phyloP scores from a whole-genome alignment of 805 yeast genomes.

The Metschnikowia orientalis region DNA sequence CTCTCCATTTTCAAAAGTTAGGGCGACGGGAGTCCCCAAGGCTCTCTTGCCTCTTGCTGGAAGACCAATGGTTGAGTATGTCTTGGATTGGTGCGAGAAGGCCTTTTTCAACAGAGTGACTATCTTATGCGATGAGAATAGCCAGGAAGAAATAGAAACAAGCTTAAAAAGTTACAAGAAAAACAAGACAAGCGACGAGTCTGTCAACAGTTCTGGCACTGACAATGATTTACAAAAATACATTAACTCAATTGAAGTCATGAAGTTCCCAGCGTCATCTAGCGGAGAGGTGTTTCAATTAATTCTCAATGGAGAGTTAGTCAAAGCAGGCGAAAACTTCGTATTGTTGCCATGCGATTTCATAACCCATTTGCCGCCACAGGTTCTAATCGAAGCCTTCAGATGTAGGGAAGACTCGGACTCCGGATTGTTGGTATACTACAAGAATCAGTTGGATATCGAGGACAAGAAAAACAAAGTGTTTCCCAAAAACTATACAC shows the following conservation, averaged over 20 bases:
- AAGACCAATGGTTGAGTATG: slow-evolving; percentile 81
- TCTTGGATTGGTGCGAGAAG: slow-evolving; percentile 86
- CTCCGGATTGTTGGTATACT: slow-evolving; percentile 71
- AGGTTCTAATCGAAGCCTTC: slow-evolving; percentile 77
- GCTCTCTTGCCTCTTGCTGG: slow-evolving; percentile 89
- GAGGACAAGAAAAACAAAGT: slow-evolving; percentile 65
- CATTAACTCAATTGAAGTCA: slow-evolving; percentile 22
- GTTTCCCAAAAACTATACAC: slow-evolving; percentile 62
- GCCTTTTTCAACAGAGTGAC: slow-evolving; percentile 73
- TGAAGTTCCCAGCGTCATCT: slow-evolving; percentile 21
- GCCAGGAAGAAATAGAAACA: slow-evolving; percentile 42
- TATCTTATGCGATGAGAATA: slow-evolving; percentile 52
- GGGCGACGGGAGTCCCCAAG: slow-evolving; percentile 68
- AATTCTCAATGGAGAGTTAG: slow-evolving; percentile 39
- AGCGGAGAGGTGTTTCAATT: slow-evolving; percentile 62
- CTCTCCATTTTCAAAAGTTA: slow-evolving; percentile 62
- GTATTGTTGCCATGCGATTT: slow-evolving; percentile 93
- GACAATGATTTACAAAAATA: slow-evolving; percentile 16
- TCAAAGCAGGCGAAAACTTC: slow-evolving; percentile 40
- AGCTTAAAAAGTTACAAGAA: slow-evolving; percentile 47
- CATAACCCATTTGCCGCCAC: slow-evolving; percentile 88
- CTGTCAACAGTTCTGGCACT: slow-evolving; percentile 14
- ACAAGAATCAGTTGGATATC: slow-evolving; percentile 67
- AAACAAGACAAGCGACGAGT: slow-evolving; percentile 24
- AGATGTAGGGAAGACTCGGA: slow-evolving; percentile 65